Evolutionary conservation across 805 yeast genomes (phyloP).

Genomic region (Kodamaea jinghongensis): DNA sequence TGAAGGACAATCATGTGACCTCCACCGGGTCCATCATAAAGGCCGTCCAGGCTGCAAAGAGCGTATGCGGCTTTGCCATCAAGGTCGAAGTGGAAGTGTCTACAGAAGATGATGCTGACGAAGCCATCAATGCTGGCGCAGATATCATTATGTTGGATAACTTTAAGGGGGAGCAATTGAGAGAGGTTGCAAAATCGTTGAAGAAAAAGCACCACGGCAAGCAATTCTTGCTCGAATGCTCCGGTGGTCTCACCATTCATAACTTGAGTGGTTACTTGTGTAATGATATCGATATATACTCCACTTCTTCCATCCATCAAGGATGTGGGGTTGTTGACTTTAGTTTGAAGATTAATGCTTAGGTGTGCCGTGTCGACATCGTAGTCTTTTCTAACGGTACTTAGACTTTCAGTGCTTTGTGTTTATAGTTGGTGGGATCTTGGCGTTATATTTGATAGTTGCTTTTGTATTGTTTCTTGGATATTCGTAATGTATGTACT

Average conservation of each 20-base stretch:
- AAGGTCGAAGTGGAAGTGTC: slow-evolving; percentile 94
- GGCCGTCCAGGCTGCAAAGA: slow-evolving; percentile 75
- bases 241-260: slow-evolving; percentile 79
- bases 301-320: slow-evolving; percentile 89
- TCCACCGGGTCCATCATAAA: slow-evolving; percentile 87
- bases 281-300: slow-evolving; percentile 81
- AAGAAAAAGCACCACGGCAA: slow-evolving; percentile 53
- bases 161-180: slow-evolving; percentile 65
- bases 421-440: too few relatives aligned
- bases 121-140: slow-evolving; percentile 93
- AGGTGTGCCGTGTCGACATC: too few relatives aligned
- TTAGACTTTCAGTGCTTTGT: too few relatives aligned
- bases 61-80: slow-evolving; percentile 82
- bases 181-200: slow-evolving; percentile 59
- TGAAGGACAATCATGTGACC: slow-evolving; percentile 91
- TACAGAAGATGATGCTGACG: slow-evolving; percentile 78
- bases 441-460: too few relatives aligned
- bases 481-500: too few relatives aligned
- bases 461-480: too few relatives aligned
- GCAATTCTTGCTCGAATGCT: slow-evolving; percentile 75
- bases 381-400: too few relatives aligned
- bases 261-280: slow-evolving; percentile 67
- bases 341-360: slow-evolving; percentile 62
- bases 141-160: slow-evolving; percentile 95
- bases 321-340: slow-evolving; percentile 84